Conservation (phyloP, 176 grass and related monocot genomes). For the Thinopyrum elongatum region DNA sequence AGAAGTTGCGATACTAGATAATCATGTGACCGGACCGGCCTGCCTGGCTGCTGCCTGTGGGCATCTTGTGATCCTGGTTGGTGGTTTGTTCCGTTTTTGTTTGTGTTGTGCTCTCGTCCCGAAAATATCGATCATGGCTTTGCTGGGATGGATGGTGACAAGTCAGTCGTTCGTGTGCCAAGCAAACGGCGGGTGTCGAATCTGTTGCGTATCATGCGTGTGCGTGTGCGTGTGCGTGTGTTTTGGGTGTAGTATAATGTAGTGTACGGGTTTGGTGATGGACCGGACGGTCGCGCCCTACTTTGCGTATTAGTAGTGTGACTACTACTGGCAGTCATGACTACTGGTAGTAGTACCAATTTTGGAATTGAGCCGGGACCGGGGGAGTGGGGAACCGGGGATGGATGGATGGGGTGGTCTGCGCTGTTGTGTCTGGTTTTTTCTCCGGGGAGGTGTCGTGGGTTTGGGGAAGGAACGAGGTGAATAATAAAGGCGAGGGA, state of each 20-base stretch:
- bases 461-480: background rate
- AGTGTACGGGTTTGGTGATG: background rate
- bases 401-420: too few species aligned
- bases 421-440: too few species aligned
- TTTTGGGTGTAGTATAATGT: too few species aligned
- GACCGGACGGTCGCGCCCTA: background rate
- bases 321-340: too few species aligned
- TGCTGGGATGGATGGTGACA: constrained; percentile 12
- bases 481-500: too few species aligned
- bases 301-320: background rate
- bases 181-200: too few species aligned
- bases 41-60: background rate
- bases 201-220: too few species aligned
- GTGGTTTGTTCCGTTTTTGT: constrained; percentile 50
- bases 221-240: too few species aligned
- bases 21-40: background rate
- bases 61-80: constrained; percentile 38
- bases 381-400: too few species aligned
- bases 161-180: background rate
- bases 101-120: background rate
- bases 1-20: background rate
- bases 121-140: background rate
- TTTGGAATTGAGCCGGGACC: too few species aligned
- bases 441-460: too few species aligned
- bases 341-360: too few species aligned